Evolutionary conservation across 805 yeast genomes (phyloP).

Genomic region (Huiozyma naganishii): DNA sequence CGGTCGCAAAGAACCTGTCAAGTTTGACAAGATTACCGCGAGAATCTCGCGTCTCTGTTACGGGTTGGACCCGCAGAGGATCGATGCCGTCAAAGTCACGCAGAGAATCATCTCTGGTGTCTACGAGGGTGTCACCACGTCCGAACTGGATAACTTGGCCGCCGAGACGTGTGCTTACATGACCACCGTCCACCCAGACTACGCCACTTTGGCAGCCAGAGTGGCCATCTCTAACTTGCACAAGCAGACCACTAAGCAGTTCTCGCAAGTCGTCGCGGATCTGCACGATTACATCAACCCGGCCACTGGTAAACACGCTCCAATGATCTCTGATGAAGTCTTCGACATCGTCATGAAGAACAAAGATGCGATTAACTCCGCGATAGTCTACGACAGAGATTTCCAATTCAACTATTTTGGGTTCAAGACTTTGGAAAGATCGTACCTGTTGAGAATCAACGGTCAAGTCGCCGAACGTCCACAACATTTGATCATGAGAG

Average conservation of each 20-base stretch:
- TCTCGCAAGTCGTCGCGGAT: conserved; percentile 64
- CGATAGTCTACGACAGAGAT: conserved; percentile 72
- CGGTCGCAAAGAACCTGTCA: conserved; percentile 89
- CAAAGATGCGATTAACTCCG: conserved; percentile 56
- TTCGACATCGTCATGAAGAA: conserved; percentile 52
- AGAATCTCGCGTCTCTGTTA: conserved; percentile 88
- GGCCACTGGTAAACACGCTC: conserved; percentile 53
- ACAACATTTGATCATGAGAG: conserved; percentile 83
- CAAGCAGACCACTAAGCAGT: conserved; percentile 84
- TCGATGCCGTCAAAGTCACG: conserved; percentile 92
- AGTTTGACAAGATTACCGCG: conserved; percentile 94
- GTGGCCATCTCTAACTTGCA: conserved; percentile 90
- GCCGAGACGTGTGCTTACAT: conserved; percentile 97
- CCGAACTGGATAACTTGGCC: conserved; percentile 72
- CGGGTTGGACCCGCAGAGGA: conserved; percentile 83
- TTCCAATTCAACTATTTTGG: conserved; percentile 76
- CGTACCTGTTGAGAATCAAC: conserved; percentile 60
- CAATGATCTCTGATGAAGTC: conserved; percentile 62
- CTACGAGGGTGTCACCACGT: conserved; percentile 92
- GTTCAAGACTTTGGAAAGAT: conserved; percentile 80
- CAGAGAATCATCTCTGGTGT: conserved; percentile 94
- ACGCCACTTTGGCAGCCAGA: conserved; percentile 89
- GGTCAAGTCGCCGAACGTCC: conserved; percentile 80
- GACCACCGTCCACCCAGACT: conserved; percentile 98
- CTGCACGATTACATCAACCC: conserved; percentile 76